Evolutionary conservation across 2,329 filamentous ascomycete species (phyloP).

Genomic region (Talaromyces sp.): DNA sequence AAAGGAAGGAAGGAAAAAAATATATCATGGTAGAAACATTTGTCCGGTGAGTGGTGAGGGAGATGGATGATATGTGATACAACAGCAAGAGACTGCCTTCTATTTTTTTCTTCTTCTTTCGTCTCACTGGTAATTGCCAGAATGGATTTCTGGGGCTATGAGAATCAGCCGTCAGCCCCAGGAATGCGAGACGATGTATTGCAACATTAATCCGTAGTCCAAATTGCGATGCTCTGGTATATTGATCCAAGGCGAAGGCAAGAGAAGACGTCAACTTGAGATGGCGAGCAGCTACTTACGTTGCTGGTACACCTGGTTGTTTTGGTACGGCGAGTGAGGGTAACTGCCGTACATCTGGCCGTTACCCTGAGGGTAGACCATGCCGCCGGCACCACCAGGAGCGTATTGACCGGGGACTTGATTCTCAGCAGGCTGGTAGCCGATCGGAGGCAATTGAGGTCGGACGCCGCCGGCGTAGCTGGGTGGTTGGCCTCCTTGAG

Average conservation of each 20-base stretch:
- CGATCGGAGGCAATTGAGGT: conserved; percentile 71
- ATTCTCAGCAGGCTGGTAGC: conserved; percentile 60
- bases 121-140: conserved; percentile 27
- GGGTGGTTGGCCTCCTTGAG: conserved; percentile 39
- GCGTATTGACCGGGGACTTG: conserved; percentile 62
- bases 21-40: background rate
- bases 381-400: conserved; percentile 50
- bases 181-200: conserved; percentile 21
- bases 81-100: background rate
- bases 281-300: conserved; percentile 41
- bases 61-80: background rate
- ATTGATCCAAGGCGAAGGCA: conserved; percentile 18
- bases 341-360: conserved; percentile 50
- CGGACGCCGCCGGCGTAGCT: conserved; percentile 51
- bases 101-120: conserved; percentile 1
- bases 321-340: conserved; percentile 51
- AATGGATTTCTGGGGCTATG: conserved; percentile 28
- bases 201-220: conserved; percentile 17
- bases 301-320: conserved; percentile 50
- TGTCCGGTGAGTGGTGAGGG: background rate
- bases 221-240: conserved; percentile 19
- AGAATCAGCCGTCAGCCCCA: conserved; percentile 28
- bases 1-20: background rate
- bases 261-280: conserved; percentile 13
- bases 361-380: conserved; percentile 48